phyloP scores from a whole-genome alignment of 495 filamentous ascomycete genomes.

The Glonium stellatum region DNA sequence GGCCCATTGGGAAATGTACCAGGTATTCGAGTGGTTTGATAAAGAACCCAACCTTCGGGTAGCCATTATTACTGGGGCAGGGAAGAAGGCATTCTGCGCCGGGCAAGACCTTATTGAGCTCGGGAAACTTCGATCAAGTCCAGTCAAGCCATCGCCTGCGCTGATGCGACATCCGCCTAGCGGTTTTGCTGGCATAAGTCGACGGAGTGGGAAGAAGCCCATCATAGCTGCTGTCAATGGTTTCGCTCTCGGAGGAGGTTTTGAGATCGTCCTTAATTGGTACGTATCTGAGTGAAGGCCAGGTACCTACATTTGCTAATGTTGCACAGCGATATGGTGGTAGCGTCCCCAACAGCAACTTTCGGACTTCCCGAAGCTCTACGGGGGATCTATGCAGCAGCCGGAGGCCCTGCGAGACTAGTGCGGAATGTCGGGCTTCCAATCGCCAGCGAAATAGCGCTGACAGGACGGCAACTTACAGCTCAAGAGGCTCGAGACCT shows the following conservation, averaged over 20 bases:
- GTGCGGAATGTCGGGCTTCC: conserved; percentile 30
- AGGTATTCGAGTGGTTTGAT: conserved; percentile 52
- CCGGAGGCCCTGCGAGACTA: conserved; percentile 29
- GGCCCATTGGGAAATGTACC: conserved; percentile 47
- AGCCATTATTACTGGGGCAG: conserved; percentile 50
- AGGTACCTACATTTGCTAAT: not conserved
- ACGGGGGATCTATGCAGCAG: conserved; percentile 32
- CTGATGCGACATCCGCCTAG: conserved; percentile 25
- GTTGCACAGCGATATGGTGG: conserved; percentile 30
- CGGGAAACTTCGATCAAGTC: conserved; percentile 15
- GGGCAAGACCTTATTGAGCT: conserved; percentile 47
- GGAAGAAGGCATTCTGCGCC: conserved; percentile 51
- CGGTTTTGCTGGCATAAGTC: conserved; percentile 30
- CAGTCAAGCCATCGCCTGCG: conserved; percentile 14
- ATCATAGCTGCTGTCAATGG: conserved; percentile 34
- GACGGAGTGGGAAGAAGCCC: conserved; percentile 30
- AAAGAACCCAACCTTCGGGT: conserved; percentile 48
- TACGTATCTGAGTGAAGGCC: conserved; percentile 6
- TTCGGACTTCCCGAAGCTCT: conserved; percentile 32
- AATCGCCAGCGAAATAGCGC: conserved; percentile 30
- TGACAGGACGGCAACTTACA: conserved; percentile 24
- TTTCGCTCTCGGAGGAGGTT: conserved; percentile 31
- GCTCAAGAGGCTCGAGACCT: conserved; percentile 26
- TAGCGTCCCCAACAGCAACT: conserved; percentile 27
- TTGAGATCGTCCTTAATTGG: conserved; percentile 33